Evolutionary conservation across 495 filamentous ascomycete species (phyloP), one percentile per base, ranked within the genome.

Genomic region (Aspergillus diversus): DNA sequence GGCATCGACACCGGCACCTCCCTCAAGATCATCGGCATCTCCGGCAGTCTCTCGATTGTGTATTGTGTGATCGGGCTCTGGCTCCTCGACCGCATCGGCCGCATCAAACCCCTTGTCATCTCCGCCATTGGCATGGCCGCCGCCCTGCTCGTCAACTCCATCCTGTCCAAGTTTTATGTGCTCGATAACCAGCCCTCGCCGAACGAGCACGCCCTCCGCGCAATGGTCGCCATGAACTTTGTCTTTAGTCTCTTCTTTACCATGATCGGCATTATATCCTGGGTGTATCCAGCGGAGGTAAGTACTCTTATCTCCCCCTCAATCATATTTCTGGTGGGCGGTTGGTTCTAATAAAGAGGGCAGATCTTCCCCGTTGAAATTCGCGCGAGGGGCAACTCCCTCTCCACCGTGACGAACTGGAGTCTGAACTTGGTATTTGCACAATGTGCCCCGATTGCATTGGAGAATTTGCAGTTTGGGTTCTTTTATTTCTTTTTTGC

Each of bases 201-300:
- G 32, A 77, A 75, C 42, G 63, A 66, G 3, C 71, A 77, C 33
- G 77, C 81, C 34, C 73, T 84, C 13, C 82, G 81, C 3, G 77
- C 83, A 27, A 84, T 83, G 51, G 82, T 86, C 31, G 81, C 81
- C 63, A 83, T 87, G 73, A 83, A 84, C 64, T 80, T 84, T 43
- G 78, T 86, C 34, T 87, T 86, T 48, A 80, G 79, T 4, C 69
- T 86, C 51, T 88, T 82, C 65, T 86, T 79, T 59, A 85, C 83
- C 32, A 72, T 77, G 34, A 66, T 84, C n/a, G 83, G 82, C 1
- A 75, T 83, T 32, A 82, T 84, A 69, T 80, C 79, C 12, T 83
- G 81, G 79, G 76, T 82, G 17, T 83, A 82, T 56, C 78, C 79
- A 49, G 83, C 85, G 31, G 81, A 84, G 72, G 55, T 57, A 7